Conservation (phyloP, 139 green algal species). For the Chlorella sorokiniana region DNA sequence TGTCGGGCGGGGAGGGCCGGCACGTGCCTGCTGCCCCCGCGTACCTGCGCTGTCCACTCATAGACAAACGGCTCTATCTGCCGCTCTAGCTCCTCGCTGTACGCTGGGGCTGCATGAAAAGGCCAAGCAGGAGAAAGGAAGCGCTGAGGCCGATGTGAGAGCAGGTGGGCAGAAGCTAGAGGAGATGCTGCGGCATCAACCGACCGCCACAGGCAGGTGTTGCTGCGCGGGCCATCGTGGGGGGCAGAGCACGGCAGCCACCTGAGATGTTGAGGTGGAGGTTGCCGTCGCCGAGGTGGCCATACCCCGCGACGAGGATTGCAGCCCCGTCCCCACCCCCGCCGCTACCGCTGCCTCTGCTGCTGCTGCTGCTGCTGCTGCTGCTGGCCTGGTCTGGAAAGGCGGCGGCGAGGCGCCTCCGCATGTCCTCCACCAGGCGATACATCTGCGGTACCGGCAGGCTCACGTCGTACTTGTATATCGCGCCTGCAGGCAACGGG, state of each 20-base stretch:
- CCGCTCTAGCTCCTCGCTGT: constrained; percentile 52
- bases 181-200: no score
- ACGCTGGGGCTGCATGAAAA: constrained; percentile 20
- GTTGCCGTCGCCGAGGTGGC: constrained; percentile 97
- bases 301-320: constrained; percentile 85
- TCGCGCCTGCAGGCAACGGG: constrained; percentile 71
- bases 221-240: no score
- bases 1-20: no score
- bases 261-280: constrained; percentile 94
- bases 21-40: not conserved
- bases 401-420: constrained; percentile 53
- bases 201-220: not conserved
- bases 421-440: constrained; percentile 78
- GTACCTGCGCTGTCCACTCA: constrained; percentile 70
- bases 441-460: constrained; percentile 72
- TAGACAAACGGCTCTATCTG: constrained; percentile 97
- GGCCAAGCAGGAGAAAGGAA: not conserved
- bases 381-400: constrained; percentile 14
- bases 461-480: constrained; percentile 83
- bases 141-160: not conserved
- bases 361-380: not conserved
- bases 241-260: no score
- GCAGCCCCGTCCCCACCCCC: not conserved
- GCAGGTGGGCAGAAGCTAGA: no score
- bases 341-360: not conserved